A percentile compares a stretch with the other conserved stretches of the same genome.
Evolutionary conservation across 2,329 filamentous ascomycete genomes (phyloP).

Genomic region (Geoglossum cookeanum): DNA sequence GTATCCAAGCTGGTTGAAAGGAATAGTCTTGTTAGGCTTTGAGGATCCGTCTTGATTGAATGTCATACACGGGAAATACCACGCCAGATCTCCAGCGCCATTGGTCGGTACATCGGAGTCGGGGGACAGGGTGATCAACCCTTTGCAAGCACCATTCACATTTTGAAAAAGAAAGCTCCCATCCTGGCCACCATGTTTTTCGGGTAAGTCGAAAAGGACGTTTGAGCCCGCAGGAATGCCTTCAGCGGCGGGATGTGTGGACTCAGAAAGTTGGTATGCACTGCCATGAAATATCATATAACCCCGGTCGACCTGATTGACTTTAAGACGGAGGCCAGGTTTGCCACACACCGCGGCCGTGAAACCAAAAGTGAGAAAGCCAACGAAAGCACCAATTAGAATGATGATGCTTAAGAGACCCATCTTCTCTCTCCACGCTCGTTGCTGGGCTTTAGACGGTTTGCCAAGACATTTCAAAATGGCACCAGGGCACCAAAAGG

Average conservation of each 20-base stretch:
- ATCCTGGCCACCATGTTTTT: conserved; percentile 71
- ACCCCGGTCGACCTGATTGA: conserved; percentile 61
- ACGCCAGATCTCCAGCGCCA: conserved; percentile 54
- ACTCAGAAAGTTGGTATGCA: conserved; percentile 65
- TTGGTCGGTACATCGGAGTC: conserved; percentile 67
- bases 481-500: conserved; percentile 84
- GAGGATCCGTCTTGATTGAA: conserved; percentile 89
- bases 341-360: conserved; percentile 67
- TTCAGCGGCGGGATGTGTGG: conserved; percentile 58
- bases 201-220: conserved; percentile 68
- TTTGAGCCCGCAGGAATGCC: conserved; percentile 61
- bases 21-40: conserved; percentile 50
- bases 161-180: conserved; percentile 97
- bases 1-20: conserved; percentile 61
- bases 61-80: conserved; percentile 88
- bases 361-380: conserved; percentile 93
- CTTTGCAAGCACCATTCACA: conserved; percentile 93
- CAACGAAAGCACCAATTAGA: conserved; percentile 69
- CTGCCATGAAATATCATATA: conserved; percentile 95
- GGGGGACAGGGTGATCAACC: conserved; percentile 52
- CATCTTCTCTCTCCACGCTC: conserved; percentile 97
- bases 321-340: conserved; percentile 51
- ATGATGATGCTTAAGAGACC: conserved; percentile 88
- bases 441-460: conserved; percentile 64
- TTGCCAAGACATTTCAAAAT: conserved; percentile 73